Percentiles rank a stretch among this genome's conserved stretches.
These are phyloP conservation scores for Cystoisospora suis DNA, from an alignment of 169 alveolate species.

Conservation along the genomic window DNA sequence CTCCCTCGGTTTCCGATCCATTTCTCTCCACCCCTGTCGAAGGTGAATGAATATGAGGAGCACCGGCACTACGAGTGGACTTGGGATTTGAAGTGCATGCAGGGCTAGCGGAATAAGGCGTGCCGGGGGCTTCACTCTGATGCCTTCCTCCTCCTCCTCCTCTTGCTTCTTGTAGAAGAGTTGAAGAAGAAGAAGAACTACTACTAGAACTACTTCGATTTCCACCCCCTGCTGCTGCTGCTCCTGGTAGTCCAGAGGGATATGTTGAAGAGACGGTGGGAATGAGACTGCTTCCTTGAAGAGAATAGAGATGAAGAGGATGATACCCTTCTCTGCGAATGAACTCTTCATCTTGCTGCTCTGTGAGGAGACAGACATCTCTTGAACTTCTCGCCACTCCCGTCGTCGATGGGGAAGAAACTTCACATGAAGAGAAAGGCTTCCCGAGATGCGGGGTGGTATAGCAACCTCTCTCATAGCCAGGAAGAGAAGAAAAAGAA, in stretches of 20 bases:
- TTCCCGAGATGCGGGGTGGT: not conserved
- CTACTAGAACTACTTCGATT: not conserved
- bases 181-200: not conserved
- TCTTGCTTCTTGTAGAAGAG: too few species aligned
- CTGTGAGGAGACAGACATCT: too few species aligned
- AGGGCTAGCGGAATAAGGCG: too few species aligned
- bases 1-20: too few species aligned
- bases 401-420: not conserved
- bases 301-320: not conserved
- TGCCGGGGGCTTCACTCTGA: not conserved
- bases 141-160: not conserved
- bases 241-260: not conserved
- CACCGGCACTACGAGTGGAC: too few species aligned
- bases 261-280: not conserved
- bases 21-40: too few species aligned
- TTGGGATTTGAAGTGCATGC: not conserved
- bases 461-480: not conserved
- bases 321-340: slow-evolving; percentile 20
- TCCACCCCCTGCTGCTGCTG: too few species aligned
- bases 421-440: not conserved
- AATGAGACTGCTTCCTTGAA: not conserved
- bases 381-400: too few species aligned
- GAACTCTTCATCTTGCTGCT: slow-evolving; percentile 1
- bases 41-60: not conserved
- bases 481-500: too few species aligned